phyloP scores from a whole-genome alignment of 2,329 filamentous ascomycete genomes.

The Arthrobotrys pseudoclavata region DNA sequence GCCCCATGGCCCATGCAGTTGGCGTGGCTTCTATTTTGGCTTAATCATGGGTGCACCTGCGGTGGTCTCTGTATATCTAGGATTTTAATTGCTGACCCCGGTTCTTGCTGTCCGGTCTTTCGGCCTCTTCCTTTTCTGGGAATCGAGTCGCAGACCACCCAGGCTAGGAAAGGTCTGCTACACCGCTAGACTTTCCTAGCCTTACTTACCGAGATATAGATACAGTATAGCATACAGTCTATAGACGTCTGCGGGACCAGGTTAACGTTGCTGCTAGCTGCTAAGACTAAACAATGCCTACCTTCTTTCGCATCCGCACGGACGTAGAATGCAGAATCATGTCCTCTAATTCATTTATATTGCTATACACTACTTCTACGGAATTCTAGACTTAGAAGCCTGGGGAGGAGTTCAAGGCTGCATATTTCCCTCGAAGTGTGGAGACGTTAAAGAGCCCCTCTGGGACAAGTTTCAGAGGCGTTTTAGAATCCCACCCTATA shows the following conservation, averaged over 20 bases:
- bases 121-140: background rate
- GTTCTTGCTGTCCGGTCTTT: background rate
- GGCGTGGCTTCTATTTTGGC: conserved; percentile 31
- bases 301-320: background rate
- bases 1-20: conserved; percentile 19
- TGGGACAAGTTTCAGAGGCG: conserved; percentile 3
- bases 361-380: background rate
- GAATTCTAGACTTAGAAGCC: background rate
- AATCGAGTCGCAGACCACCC: background rate
- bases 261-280: too few species aligned
- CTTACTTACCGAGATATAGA: background rate
- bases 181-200: background rate
- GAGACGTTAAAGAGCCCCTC: background rate
- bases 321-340: conserved; percentile 13
- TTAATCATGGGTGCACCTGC: background rate
- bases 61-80: conserved; percentile 1
- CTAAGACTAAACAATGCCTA: background rate
- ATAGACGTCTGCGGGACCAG: background rate
- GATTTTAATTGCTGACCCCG: background rate
- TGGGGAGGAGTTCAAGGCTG: conserved; percentile 30
- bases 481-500: background rate
- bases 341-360: background rate
- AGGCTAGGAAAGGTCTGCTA: background rate
- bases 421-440: conserved; percentile 12
- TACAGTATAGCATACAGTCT: background rate